Evolutionary conservation across 805 yeast genomes (phyloP), one percentile per base, ranked within the genome.

Genomic region (Schizosaccharomyces japonicus): DNA sequence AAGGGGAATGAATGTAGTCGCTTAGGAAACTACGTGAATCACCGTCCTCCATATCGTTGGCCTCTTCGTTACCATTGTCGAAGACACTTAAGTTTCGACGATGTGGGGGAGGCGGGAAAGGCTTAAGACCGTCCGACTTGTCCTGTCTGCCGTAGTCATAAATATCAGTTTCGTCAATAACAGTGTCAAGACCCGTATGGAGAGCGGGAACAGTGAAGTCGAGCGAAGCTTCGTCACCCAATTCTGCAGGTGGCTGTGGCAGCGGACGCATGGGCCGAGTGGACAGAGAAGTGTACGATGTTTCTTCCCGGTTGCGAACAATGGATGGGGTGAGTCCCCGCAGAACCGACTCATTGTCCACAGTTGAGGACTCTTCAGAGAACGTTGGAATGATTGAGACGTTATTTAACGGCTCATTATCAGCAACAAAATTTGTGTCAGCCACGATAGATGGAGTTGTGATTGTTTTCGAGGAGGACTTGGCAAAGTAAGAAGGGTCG

Each of bases 241-340:
- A 25, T 44, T 26, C 26, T 31, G 23, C 15, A 2, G 2, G 23
- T 44, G 11, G 15, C 25, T 34, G n/a, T 28, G 17, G n/a, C 27
- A n/a, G 25, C 27, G 23, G 13, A 25, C 32, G 21, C 27, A 28
- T 44, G 32, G n/a, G 27, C 26, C 21, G 25, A 15, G 32, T 13
- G n/a, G 23, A 44, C 27, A 28, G 2, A 44, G 27, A 21, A 33
- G 47, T 5, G 21, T 19, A 40, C 17, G 23, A 19, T 19, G 36
- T 40, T 40, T 19, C 36, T 40, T 19, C 10, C 8, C 48, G 29
- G 23, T 32, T 31, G n/a, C 15, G 25, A n/a, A 27, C 15, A 19
- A 44, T 15, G 23, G 39, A 15, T 17, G 25, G 30, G 10, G 50
- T 48, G 5, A 48, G 17, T 11, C 29, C 11, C 13, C 50, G 50